A percentile compares a stretch with the other conserved stretches of the same genome.
Conservation (phyloP, 441 rosid genomes). For the Corymbia calophylla region DNA sequence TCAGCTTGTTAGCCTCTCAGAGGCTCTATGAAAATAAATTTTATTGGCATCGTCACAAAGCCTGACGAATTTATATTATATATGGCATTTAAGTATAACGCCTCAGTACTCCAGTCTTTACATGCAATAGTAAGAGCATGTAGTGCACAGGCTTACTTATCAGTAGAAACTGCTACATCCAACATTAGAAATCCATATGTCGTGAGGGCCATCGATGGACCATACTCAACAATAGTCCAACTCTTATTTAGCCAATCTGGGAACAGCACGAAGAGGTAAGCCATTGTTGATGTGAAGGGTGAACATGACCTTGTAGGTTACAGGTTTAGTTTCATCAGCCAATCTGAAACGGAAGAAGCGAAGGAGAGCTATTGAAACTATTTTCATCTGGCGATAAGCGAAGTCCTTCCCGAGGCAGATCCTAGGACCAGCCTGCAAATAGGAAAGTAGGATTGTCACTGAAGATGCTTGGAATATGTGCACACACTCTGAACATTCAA, state of each 20-base stretch:
- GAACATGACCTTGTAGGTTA: constrained; percentile 49
- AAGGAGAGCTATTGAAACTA: constrained; percentile 39
- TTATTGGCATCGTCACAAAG: background rate
- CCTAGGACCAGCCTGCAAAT: background rate
- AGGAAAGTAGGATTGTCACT: too few species aligned
- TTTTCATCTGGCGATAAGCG: background rate
- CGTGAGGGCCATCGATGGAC: background rate
- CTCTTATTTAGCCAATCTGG: background rate
- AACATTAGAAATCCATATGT: background rate
- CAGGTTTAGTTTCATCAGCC: constrained; percentile 30
- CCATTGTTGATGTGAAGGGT: constrained; percentile 56
- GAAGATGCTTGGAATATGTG: background rate
- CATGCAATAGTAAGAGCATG: background rate
- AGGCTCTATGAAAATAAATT: too few species aligned
- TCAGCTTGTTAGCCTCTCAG: too few species aligned
- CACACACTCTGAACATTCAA: background rate
- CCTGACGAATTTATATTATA: background rate
- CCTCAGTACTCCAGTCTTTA: background rate
- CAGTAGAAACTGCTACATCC: background rate
- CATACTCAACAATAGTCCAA: background rate
- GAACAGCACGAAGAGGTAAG: background rate
- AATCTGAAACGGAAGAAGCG: constrained; percentile 52
- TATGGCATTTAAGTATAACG: too few species aligned
- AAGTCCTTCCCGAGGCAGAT: background rate
- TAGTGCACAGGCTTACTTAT: background rate